Evolutionary conservation across 768 basidiomycete species (phyloP), one percentile per base, ranked within the genome.

Genomic region (Russula brevipes): DNA sequence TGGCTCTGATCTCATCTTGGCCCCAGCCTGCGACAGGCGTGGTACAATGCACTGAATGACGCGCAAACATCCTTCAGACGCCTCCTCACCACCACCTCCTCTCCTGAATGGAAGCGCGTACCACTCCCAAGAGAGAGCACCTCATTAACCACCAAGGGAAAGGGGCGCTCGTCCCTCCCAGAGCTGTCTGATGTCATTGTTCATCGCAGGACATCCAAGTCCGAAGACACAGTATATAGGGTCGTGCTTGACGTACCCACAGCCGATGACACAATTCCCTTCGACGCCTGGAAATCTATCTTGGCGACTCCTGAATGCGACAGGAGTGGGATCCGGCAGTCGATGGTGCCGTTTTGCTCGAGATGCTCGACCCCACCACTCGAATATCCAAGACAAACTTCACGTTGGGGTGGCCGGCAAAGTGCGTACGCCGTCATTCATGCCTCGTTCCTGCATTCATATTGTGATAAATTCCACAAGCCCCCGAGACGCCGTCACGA

Each of bases 291-390:
- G 91, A 87, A 87, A 71, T 83, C 89, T 30, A 83, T 92, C 8
- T 75, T 98, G 51, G 81, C 82, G 2, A 95, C 94, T 1, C 90
- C 94, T 0, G 94, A 98, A 73, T 95, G 30, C 78, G 93, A 65
- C 85, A 88, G 72, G 88, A 92, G 70, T 93, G 94, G 95, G 96
- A 98, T 73, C 91, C 92, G 30, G 88, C 94, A 42, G 96, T 97
- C 17, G 91, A 95, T 67, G 83, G 85, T 51, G 86, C 93, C 0
- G 84, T 85, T 67, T 76, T 93, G 16, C 76, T 98, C 45, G 94
- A 98, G 74, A 80, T 91, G 76, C 83, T 96, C 60, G 95, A 97
- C 74, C 84, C 85, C 45, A 82, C 82, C 65, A 96, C 93, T 8
- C 79, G 94, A 63, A 88, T 99, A 70, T 82, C 83, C 24, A 93